Evolutionary conservation across 192 early-diverging fungal genomes (phyloP).

Genomic region (Rhizophagus sp.): DNA sequence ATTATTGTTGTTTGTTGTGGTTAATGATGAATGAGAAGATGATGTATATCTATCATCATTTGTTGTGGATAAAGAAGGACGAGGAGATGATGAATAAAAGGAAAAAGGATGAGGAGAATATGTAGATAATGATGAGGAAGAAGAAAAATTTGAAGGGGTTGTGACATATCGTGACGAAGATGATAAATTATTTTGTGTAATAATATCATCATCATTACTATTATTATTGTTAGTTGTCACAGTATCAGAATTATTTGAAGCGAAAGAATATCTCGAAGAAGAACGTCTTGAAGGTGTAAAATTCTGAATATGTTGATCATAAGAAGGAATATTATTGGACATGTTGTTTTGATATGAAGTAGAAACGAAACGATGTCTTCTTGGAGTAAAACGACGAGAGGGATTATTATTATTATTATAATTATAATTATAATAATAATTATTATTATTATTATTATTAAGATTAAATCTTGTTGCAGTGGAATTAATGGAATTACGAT

Average conservation of each 20-base stretch:
- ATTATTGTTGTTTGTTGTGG: no score
- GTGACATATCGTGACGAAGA: not conserved
- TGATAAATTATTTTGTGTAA: not conserved
- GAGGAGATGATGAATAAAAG: not conserved
- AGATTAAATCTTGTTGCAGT: not conserved
- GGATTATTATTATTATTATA: no score
- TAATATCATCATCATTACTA: not conserved
- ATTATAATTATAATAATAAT: not conserved
- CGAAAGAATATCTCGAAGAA: slow-evolving; percentile 8
- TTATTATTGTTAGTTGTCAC: not conserved
- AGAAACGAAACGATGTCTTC: no score
- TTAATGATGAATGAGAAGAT: no score
- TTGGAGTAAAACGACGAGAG: no score
- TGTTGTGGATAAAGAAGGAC: no score
- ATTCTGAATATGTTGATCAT: not conserved
- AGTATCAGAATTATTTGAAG: not conserved
- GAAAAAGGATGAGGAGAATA: not conserved
- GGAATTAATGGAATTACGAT: not conserved
- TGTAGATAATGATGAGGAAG: not conserved
- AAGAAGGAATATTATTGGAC: not conserved
- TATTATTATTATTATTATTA: not conserved
- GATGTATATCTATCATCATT: no score
- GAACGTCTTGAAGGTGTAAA: not conserved
- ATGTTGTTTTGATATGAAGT: not conserved
- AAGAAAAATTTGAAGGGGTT: not conserved